Evolutionary conservation across 2,329 filamentous ascomycete genomes (phyloP), one percentile per base, ranked within the genome.

Genomic region (Teratosphaeria pseudoeucalypti): DNA sequence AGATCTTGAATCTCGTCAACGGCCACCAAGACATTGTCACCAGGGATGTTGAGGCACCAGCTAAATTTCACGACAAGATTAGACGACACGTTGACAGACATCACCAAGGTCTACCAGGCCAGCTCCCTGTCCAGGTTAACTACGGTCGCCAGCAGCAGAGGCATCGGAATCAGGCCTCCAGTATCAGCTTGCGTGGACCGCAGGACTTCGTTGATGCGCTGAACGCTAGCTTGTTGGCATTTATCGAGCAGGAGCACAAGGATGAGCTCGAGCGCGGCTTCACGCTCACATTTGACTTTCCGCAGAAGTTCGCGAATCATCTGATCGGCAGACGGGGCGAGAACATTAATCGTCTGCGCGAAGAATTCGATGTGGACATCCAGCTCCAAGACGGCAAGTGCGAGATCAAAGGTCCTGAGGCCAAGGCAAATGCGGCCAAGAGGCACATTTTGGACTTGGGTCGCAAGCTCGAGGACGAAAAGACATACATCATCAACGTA

Each of bases 181-280:
- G 75, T 59, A 74, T 80, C 61, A 87, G 84, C 53, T 82, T 96
- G 61, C 87, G 89, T 61, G 92, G 92, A 26, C 92, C 91, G 26
- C 77, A 82, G 54, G 83, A 84, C 19, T 82, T 83, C 26, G 90
- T 96, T 3, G 83, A 88, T 57, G 82, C 84, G 2, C 81, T 97
- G 47, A 81, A 83, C 34, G 76, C 81, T 39, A 94, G 92, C 78
- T 84, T 95, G 58, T 76, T 83, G 60, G 83, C 83, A 6, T 97
- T 96, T 70, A 80, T 97, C 26, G 86, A 88, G 70, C 88, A 95
- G 71, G 91, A 95, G 75, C 89, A 92, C 77, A 83, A 90, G 72
- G 92, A 97, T 62, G 92, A 97, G 75, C 89, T 94, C 71, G 92
- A 97, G 76, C 89, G 92, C 61, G 91, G 90, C 53, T 95, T 92